Evolutionary conservation across 306 rosid genomes (phyloP).

Genomic region (Castanea sativa): DNA sequence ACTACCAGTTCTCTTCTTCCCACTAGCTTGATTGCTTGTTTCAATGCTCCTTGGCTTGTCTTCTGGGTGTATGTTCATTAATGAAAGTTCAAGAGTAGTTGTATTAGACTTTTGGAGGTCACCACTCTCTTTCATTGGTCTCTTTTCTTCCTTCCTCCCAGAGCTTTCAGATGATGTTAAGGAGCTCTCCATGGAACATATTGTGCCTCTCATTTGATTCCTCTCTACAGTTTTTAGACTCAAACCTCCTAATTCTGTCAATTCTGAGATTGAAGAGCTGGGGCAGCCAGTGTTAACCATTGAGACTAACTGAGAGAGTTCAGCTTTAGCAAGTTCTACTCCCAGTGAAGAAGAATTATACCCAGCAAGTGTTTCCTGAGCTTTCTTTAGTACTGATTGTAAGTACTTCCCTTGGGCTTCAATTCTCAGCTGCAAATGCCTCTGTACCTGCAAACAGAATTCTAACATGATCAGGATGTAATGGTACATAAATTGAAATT

Average conservation of each 20-base stretch:
- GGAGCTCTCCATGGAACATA: constrained; percentile 81
- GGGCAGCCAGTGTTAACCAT: constrained; percentile 67
- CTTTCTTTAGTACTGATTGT: constrained; percentile 77
- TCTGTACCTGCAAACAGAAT: constrained; percentile 63
- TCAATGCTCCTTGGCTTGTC: constrained; percentile 27
- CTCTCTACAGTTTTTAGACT: constrained; percentile 33
- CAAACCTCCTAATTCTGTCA: constrained; percentile 59
- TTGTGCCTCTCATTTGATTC: constrained; percentile 54
- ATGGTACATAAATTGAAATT: constrained; percentile 8
- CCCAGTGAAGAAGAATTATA: constrained; percentile 59
- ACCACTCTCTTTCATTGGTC: constrained; percentile 22
- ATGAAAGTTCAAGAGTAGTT: constrained; percentile 44
- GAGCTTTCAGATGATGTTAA: constrained; percentile 79
- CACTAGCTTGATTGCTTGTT: constrained; percentile 24
- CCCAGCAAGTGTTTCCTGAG: constrained; percentile 77
- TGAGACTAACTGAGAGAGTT: constrained; percentile 72
- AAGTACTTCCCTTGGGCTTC: constrained; percentile 96
- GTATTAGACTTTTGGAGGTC: constrained; percentile 25
- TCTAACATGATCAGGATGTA: constrained; percentile 5
- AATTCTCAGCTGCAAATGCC: constrained; percentile 78
- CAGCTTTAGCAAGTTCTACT: constrained; percentile 64
- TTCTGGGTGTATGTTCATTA: constrained; percentile 37
- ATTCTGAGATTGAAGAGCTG: constrained; percentile 62
- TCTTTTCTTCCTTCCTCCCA: constrained; percentile 52
- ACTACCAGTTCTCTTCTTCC: constrained; percentile 59